Evolutionary conservation across 805 yeast genomes (phyloP).

Genomic region (Clavispora santaluciae): DNA sequence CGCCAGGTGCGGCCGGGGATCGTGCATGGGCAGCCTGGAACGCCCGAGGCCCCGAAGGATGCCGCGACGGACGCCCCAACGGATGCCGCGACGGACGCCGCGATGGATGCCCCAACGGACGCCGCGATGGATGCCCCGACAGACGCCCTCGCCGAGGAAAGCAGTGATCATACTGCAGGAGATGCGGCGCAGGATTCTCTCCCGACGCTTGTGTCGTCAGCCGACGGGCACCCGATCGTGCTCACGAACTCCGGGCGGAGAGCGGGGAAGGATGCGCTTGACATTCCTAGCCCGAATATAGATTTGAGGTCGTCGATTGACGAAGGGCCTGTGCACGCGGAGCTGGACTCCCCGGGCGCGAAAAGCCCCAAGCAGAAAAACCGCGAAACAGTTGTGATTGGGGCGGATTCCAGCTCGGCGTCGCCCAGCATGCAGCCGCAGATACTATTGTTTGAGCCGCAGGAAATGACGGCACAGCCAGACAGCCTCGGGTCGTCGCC

Average conservation of each 20-base stretch:
- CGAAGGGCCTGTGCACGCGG: too few relatives aligned
- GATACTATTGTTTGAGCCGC: not conserved
- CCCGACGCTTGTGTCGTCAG: not conserved
- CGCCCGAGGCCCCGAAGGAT: too few relatives aligned
- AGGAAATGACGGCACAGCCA: not conserved
- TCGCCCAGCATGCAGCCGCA: not conserved
- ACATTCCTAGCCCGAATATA: not conserved
- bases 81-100: too few relatives aligned
- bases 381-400: not conserved
- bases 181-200: not conserved
- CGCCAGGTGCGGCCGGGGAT: not conserved
- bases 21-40: too few relatives aligned
- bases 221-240: not conserved
- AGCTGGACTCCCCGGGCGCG: not conserved
- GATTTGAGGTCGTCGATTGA: not conserved
- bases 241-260: not conserved
- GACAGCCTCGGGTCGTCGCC: too few relatives aligned
- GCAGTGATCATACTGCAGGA: not conserved
- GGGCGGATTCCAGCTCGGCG: not conserved
- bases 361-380: not conserved
- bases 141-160: too few relatives aligned
- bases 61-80: too few relatives aligned
- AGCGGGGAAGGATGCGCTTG: not conserved
- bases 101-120: too few relatives aligned
- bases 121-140: too few relatives aligned